These are phyloP conservation scores for Chrysosporium queenslandicum DNA, from an alignment of 2,329 filamentous ascomycete genomes.

Conservation along the genomic window DNA sequence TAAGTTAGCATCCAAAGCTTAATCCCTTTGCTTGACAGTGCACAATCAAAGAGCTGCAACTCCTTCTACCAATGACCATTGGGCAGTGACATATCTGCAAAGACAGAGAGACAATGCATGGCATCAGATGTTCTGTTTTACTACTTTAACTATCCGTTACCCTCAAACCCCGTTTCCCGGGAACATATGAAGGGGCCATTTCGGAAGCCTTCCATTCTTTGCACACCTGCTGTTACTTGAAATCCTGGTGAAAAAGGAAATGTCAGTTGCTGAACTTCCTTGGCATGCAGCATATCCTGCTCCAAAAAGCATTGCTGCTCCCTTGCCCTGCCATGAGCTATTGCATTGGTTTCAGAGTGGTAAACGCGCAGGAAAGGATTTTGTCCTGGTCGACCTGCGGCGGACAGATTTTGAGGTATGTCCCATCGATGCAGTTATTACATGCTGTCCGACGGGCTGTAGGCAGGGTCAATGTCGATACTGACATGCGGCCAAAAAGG, in stretches of 20 bases:
- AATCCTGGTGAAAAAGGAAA: neutral
- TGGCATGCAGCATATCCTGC: constrained; percentile 36
- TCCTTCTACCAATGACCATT: no score
- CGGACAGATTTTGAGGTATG: constrained; percentile 38
- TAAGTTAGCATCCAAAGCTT: no score
- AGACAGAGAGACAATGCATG: no score
- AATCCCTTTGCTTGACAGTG: no score
- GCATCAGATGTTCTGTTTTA: no score
- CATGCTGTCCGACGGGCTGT: neutral
- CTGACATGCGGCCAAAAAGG: constrained; percentile 31
- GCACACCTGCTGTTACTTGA: no score
- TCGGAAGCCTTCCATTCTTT: neutral
- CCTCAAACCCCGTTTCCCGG: no score
- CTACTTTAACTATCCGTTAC: no score
- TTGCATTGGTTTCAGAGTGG: constrained; percentile 28
- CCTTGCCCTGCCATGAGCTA: constrained; percentile 29
- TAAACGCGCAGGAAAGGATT: constrained; percentile 21
- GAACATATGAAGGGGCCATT: no score
- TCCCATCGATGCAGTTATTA: neutral
- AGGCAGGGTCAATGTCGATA: constrained; percentile 3
- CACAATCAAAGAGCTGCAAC: neutral
- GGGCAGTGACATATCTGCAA: no score
- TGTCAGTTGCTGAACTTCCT: constrained; percentile 19
- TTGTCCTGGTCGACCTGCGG: constrained; percentile 40
- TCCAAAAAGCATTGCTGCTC: constrained; percentile 23